Conservation (phyloP, 805 yeast genomes). For the Dipodascus geniculatus region DNA sequence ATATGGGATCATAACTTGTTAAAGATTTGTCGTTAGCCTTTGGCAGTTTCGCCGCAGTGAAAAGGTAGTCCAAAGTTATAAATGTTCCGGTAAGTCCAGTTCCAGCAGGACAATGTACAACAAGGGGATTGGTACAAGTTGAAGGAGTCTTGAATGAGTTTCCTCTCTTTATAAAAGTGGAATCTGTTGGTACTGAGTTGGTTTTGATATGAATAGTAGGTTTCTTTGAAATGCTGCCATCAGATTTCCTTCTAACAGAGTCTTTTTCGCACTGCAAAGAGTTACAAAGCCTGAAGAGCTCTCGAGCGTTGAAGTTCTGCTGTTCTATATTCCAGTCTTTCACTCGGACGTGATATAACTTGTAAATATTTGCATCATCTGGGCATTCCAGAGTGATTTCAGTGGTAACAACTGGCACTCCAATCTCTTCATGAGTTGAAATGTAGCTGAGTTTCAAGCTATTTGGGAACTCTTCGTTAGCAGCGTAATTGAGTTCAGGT, state of each 20-base stretch:
- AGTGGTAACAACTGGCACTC: background rate
- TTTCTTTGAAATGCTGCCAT: background rate
- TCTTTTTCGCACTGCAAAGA: background rate
- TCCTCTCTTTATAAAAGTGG: background rate
- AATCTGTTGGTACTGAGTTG: background rate
- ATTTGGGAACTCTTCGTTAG: background rate
- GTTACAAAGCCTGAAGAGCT: background rate
- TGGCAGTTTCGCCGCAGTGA: constrained; percentile 21
- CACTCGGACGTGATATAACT: background rate
- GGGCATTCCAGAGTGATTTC: background rate
- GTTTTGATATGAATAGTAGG: background rate
- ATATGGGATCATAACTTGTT: constrained; percentile 16
- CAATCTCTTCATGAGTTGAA: background rate
- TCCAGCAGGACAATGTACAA: constrained; percentile 94
- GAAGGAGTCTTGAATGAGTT: background rate
- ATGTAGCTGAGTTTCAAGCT: background rate
- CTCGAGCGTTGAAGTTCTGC: background rate
- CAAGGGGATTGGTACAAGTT: constrained; percentile 32
- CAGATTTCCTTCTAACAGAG: background rate
- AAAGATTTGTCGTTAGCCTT: constrained; percentile 19
- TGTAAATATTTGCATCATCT: background rate
- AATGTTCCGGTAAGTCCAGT: constrained; percentile 94
- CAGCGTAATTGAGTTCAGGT: background rate
- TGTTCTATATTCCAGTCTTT: background rate
- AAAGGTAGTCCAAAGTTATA: constrained; percentile 51